Base-by-base conservation (phyloP, 768 basidiomycete genomes). In the Calocera cornea region DNA sequence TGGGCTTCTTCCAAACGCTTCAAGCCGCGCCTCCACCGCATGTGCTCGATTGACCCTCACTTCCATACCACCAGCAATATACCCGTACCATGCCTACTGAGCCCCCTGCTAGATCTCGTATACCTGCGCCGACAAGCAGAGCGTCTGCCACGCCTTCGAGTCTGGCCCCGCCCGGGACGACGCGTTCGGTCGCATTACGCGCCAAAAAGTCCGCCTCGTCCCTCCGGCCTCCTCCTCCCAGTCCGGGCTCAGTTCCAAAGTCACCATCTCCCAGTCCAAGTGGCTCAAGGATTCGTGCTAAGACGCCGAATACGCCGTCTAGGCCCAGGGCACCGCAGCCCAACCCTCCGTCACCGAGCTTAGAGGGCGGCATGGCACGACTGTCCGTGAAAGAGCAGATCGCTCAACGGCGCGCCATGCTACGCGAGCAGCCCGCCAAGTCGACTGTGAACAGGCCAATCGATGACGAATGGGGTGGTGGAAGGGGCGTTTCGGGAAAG, bases 1-100 rank as follows among this genome's bases (percentile, higher is more conserved):
- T n/a, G n/a, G n/a, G n/a, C n/a, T 38, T 38, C 7, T 38, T 38
- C 36, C 74, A 77, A 12, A 73, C 72, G 16, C 77, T 81, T 11
- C 73, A n/a, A n/a, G n/a, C n/a, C n/a, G n/a, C n/a, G n/a, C n/a
- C n/a, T n/a, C n/a, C 54, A 60, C 7, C 5, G 2, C 2, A 11
- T 19, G 54, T 33, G 31, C 31, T 2, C 31, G 22, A 38, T 38
- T 38, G 14, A 14, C 14, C 7, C 54, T 29, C 54, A 29, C 54
- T 14, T 10, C 31, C 31, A 60, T 60, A 60, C 54, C 54, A 29
- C 54, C 31, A 60, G 31, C 31, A 60, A 60, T 60, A 60, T 60
- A 60, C 31, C 54, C 54, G 2, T 22, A 60, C 54, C 2, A 60
- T 60, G 54, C 54, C 54, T 16, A 27, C 54, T 33, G 54, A 60